Base-by-base conservation (phyloP, 75 land plant species). In the Pinus tabuliformis region DNA sequence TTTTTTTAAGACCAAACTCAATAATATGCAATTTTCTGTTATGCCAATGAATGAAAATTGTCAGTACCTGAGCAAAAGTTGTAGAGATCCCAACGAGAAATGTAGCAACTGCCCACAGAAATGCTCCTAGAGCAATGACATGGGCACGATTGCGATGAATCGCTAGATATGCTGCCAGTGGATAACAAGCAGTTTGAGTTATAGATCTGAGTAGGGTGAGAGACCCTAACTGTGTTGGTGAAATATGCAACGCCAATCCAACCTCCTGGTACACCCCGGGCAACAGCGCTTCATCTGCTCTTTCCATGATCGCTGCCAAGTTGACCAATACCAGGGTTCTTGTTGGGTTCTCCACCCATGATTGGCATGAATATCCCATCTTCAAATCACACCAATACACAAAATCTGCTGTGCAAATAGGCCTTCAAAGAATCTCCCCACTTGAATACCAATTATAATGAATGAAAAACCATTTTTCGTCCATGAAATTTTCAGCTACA, bases 81-180 rank as follows among this genome's bases (percentile, higher is more conserved):
- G 83, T 71, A 65, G 95, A 94, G 74, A 89, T 30, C 64, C 87
- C 97, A 65, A 92, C 90, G 66, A 85, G 82, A 80, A 92, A 90
- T n/a, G 97, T 94, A 63, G 97, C 97, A 70, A 82, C 79, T 15
- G 91, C 86, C 97, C 97, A 94, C 20, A 90, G 85, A 58, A 94
- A 83, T 3, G 97, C 97, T 28, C 97, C 97, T 58, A 86, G 63
- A 13, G 97, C 92, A 49, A 94, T 88, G 49, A 94, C 89, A 33
- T 83, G 83, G 60, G 88, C 59, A 13, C 97, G 87, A 73, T 92
- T 85, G 80, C 92, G 83, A 33, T 82, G 85, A 37, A 79, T 30
- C 64, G 94, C 78, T 54, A 94, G 66, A 76, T 87, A 89, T 33
- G 79, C 89, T 37, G 97, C 97, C 70, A 94, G 58, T 2, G 97